Evolutionary conservation across 2,329 filamentous ascomycete species (phyloP), one percentile per base, ranked within the genome.

Genomic region (Colletotrichum tofieldiae): DNA sequence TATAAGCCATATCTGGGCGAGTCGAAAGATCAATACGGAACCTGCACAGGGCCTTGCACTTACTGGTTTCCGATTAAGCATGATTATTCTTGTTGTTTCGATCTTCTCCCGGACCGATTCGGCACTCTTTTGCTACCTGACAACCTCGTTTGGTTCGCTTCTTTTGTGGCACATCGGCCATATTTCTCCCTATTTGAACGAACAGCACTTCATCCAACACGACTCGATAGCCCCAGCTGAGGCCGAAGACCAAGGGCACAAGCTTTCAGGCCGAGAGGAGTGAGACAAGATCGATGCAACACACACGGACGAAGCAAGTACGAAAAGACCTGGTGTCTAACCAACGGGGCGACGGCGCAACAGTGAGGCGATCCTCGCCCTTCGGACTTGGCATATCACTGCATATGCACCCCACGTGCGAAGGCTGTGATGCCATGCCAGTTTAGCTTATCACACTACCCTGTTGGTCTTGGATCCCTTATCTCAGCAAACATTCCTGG

Each of bases 381-480:
- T 51, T 45, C 16, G 18, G 26, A 45, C 68, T 67, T 63, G 65
- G 47, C 60, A 52, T 12, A 63, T 18, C 23, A 63, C 47, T 29
- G 65, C 58, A 51, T 63, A 69, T 72, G 69, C 65, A 72, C 66
- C 65, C 66, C 59, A 70, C 70, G 52, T 51, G 47, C 43, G 52
- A 47, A 69, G 49, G 65, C 52, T 59, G 29, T 37, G 43, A 55
- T 41, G 49, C 51, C 5, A 47, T 60, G 51, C 41, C 59, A 20
- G 43, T n/a, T n/a, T 37, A 29, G 60, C 32, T 60, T 51, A 64
- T 65, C 70, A 47, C 66, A 55, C 59, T 49, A 39, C 59, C 43
- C 47, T 55, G 49, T 47, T 63, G 47, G 41, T 58, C 55, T 37
- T 62, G 43, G 35, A 39, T n/a, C 35, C n/a, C 69, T 71, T 63